Conservation (phyloP, 2,329 filamentous ascomycete genomes). For the Penicillium psychrosexuale region DNA sequence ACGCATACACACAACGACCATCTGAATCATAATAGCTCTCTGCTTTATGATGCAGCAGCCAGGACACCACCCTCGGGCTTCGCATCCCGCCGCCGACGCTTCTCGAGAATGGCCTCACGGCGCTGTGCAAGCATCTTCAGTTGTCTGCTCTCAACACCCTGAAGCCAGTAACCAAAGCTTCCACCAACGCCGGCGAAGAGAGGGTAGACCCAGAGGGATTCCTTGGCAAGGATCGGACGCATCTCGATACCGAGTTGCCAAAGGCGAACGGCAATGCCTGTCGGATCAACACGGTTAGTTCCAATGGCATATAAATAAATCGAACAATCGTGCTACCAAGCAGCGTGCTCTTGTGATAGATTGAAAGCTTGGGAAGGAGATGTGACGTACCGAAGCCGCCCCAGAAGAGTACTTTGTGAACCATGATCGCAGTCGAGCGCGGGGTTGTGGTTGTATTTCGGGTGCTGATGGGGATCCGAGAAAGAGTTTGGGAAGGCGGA, state of each 20-base stretch:
- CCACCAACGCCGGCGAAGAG: conserved; percentile 80
- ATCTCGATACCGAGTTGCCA: conserved; percentile 99
- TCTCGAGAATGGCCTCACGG: conserved; percentile 79
- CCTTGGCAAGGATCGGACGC: conserved; percentile 84
- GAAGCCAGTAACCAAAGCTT: conserved; percentile 95
- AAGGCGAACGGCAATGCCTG: conserved; percentile 85
- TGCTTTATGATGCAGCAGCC: conserved; percentile 37
- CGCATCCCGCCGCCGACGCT: conserved; percentile 74
- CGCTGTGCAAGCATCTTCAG: conserved; percentile 71
- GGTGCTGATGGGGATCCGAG: conserved; percentile 3
- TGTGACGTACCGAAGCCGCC: conserved; percentile 75
- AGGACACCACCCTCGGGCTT: conserved; percentile 35
- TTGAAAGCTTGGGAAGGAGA: conserved; percentile 4
- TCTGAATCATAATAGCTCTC: conserved; percentile 11
- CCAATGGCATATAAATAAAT: not conserved
- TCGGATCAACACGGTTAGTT: conserved; percentile 15
- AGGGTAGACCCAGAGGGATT: conserved; percentile 87
- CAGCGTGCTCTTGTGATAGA: not conserved
- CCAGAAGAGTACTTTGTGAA: conserved; percentile 54
- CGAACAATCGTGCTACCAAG: not conserved
- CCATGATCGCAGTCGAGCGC: conserved; percentile 37
- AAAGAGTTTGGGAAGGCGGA: not conserved
- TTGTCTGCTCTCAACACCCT: conserved; percentile 83
- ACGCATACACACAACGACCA: conserved; percentile 21
- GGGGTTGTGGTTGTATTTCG: conserved; percentile 17